Evolutionary conservation across 352 stramenopile genomes (phyloP).

Genomic region (Bremia lactucae): DNA sequence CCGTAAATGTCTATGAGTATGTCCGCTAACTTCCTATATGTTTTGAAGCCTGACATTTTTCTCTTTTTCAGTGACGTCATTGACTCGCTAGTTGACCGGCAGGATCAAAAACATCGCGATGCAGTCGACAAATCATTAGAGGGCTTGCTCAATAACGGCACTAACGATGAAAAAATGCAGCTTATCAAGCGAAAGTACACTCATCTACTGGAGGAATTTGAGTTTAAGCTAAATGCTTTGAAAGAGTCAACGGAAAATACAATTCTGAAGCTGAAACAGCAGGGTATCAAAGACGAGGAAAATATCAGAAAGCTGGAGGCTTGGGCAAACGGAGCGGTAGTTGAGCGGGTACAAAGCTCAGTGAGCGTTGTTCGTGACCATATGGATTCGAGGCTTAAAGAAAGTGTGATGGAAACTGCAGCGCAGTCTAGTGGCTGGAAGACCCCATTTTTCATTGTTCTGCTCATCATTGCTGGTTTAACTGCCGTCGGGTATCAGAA

Average conservation of each 20-base stretch:
- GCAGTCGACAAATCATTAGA: constrained; percentile 41
- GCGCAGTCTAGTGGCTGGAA: constrained; percentile 72
- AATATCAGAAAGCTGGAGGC: constrained; percentile 61
- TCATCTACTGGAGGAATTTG: constrained; percentile 76
- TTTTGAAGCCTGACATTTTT: constrained; percentile 5
- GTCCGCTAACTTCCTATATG: constrained; percentile 9
- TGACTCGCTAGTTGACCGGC: constrained; percentile 34
- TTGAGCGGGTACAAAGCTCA: constrained; percentile 43
- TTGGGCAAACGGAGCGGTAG: constrained; percentile 51
- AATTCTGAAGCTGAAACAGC: constrained; percentile 67
- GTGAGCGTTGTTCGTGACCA: constrained; percentile 53
- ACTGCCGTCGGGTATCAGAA: constrained; percentile 71
- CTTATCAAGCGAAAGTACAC: constrained; percentile 69
- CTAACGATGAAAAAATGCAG: constrained; percentile 50
- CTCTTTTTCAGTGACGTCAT: constrained; percentile 39
- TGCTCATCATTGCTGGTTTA: constrained; percentile 52
- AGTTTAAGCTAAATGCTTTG: constrained; percentile 73
- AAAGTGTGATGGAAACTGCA: constrained; percentile 62
- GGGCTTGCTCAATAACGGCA: constrained; percentile 32
- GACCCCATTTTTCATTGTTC: constrained; percentile 68
- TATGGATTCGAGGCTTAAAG: constrained; percentile 54
- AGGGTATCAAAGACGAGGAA: constrained; percentile 53
- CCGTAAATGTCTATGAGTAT: constrained; percentile 69
- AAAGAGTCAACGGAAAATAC: constrained; percentile 79
- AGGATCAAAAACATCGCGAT: constrained; percentile 56